Evolutionary conservation across 2,329 filamentous ascomycete species (phyloP).

Genomic region (Celoporthe dispersa): DNA sequence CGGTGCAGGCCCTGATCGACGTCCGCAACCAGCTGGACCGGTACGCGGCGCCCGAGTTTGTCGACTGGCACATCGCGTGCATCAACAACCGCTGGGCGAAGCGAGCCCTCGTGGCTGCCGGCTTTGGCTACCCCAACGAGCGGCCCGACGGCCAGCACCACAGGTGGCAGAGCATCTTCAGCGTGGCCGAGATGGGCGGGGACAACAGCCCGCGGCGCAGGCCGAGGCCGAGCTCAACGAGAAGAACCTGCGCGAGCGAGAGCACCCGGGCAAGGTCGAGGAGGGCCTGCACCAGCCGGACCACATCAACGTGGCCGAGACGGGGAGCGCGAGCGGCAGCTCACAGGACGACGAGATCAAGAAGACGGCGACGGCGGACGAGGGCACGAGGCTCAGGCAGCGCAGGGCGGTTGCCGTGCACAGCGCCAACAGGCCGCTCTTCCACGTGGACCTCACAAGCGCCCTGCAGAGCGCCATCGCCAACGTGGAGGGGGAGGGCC

Average conservation of each 20-base stretch:
- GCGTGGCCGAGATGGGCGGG: slow-evolving; percentile 82
- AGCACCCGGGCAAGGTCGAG: slow-evolving; percentile 23
- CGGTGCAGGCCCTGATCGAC: slow-evolving; percentile 89
- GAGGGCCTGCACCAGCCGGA: slow-evolving; percentile 23
- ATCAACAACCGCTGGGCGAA: slow-evolving; percentile 96
- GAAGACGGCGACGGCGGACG: slow-evolving; percentile 39
- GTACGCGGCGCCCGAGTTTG: slow-evolving; percentile 77
- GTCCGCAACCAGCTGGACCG: slow-evolving; percentile 91
- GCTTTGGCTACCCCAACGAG: slow-evolving; percentile 81
- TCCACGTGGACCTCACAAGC: slow-evolving; percentile 90
- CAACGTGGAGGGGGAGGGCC: slow-evolving; percentile 67
- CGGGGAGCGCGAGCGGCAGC: slow-evolving; percentile 29
- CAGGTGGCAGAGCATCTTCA: slow-evolving; percentile 95
- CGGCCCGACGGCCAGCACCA: slow-evolving; percentile 56
- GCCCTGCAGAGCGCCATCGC: slow-evolving; percentile 86
- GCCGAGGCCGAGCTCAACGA: slow-evolving; percentile 69
- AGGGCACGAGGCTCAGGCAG: slow-evolving; percentile 38
- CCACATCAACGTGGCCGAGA: slow-evolving; percentile 28
- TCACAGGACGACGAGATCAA: slow-evolving; percentile 41
- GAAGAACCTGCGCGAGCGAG: slow-evolving; percentile 39
- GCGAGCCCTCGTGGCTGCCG: slow-evolving; percentile 81
- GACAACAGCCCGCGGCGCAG: slow-evolving; percentile 66
- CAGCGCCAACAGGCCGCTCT: slow-evolving; percentile 86
- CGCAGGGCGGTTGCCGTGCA: slow-evolving; percentile 71
- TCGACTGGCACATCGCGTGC: slow-evolving; percentile 96